Conservation (phyloP, 1,139 yeast species). For the Lodderomyces theae region DNA sequence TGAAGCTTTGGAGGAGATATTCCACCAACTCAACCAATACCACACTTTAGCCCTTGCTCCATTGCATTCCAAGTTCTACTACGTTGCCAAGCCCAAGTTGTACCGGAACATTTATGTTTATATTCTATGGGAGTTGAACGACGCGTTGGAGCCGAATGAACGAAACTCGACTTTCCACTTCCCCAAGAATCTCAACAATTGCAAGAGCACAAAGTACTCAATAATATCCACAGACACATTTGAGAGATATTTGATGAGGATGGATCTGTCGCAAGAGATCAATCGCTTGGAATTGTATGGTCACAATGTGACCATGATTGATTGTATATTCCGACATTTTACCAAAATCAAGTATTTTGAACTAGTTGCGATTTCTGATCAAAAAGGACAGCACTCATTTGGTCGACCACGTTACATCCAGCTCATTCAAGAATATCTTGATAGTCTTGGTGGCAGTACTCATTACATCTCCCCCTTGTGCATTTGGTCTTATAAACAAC, state of each 20-base stretch:
- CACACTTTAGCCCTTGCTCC: background rate
- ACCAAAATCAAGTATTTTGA: background rate
- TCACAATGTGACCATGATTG: background rate
- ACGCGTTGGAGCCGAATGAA: background rate
- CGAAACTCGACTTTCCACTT: background rate
- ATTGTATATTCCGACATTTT: background rate
- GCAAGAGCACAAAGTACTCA: background rate
- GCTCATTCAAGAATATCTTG: background rate
- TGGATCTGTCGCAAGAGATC: background rate
- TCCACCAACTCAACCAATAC: background rate
- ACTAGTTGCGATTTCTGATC: background rate
- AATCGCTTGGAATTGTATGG: background rate
- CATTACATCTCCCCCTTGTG: no score
- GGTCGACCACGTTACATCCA: background rate
- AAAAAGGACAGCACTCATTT: background rate
- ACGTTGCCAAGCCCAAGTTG: background rate
- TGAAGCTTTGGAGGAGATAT: background rate
- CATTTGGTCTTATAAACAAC: no score
- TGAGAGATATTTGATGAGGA: background rate
- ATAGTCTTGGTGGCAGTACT: background rate
- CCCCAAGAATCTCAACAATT: background rate
- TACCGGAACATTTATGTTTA: background rate
- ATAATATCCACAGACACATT: background rate
- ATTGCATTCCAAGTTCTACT: background rate
- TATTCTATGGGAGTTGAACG: background rate